A percentile compares a stretch with the other conserved stretches of the same genome.
Evolutionary conservation across 371 early-diverging fungal genomes (phyloP).

Genomic region (Mortierella sp.): DNA sequence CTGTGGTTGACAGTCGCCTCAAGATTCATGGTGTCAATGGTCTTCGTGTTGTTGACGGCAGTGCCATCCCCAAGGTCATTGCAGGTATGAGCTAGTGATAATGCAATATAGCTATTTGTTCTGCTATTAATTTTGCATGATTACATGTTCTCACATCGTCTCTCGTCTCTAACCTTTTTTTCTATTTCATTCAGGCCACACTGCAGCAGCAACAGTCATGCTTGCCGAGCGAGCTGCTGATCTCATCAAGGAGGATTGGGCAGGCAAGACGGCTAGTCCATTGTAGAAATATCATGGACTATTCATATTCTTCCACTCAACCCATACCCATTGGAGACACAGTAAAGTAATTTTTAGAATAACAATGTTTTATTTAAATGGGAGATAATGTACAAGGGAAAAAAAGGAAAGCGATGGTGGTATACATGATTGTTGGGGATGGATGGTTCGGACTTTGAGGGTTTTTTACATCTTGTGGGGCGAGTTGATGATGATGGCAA

Average conservation of each 20-base stretch:
- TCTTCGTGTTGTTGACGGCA: conserved; percentile 64
- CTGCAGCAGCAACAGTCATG: conserved; percentile 43
- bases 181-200: conserved; percentile 24
- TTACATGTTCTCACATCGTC: not conserved
- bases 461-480: conserved; percentile 59
- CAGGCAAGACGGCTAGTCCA: not conserved
- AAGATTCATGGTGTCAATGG: conserved; percentile 58
- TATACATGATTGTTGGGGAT: not conserved
- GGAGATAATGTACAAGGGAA: not conserved
- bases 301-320: too few relatives aligned
- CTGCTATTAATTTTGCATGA: not conserved
- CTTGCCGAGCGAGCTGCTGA: conserved; percentile 52
- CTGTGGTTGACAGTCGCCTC: conserved; percentile 62
- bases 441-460: not conserved
- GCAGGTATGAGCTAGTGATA: not conserved
- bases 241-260: conserved; percentile 46
- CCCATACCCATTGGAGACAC: too few relatives aligned
- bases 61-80: conserved; percentile 59
- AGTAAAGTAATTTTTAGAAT: not conserved
- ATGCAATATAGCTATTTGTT: not conserved
- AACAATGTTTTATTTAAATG: not conserved
- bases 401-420: not conserved
- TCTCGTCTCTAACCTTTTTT: too few relatives aligned
- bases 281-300: not conserved
- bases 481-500: conserved; percentile 71